Evolutionary conservation across 176 grass and related monocot species (phyloP), one percentile per base, ranked within the genome.

Genomic region (Zizania latifolia): DNA sequence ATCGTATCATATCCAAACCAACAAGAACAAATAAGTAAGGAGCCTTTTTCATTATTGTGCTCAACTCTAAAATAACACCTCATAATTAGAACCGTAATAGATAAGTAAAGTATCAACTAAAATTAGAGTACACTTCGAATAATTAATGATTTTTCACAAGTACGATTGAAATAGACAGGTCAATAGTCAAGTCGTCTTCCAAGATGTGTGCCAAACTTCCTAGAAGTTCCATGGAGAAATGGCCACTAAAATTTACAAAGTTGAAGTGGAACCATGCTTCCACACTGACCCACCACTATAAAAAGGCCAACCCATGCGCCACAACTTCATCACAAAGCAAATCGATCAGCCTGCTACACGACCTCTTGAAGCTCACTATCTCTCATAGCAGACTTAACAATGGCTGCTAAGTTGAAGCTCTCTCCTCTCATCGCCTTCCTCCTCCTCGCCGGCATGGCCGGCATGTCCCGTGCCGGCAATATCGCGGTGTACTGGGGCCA

Each of bases 401-500:
- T 87, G 84, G 74, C 61, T 30, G 33, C 3, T 39, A 70, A 87
- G 23, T 54, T 55, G 58, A 78, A 19, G 32, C 53, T 38, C 39
- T 22, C 85, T 37, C 44, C 58, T 17, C 76, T 88, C 71, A 33
- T 88, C 11, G 4, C 73, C 27, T 33, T 85, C 17, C 68, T 95
- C 39, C 17, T 92, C 68, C 38, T 87, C 30, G 51, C 70, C 17
- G 64, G 53, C 44, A 82, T 85, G 34, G 72, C 5, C 1, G 77
- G n/a, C n/a, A n/a, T n/a, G 14, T 51, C 74, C 8, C 31, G 48
- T 15, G 70, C 72, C 14, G 75, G 57, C 78, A 36, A 15, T 4
- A 90, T 94, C 57, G 82, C 79, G 12, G 71, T 94, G 22, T 90
- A 94, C 82, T 94, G 88, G 88, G 88, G 92, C n/a, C 92, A 94